phyloP scores from a whole-genome alignment of 768 basidiomycete genomes.

The Termitomyces eurrhizus region DNA sequence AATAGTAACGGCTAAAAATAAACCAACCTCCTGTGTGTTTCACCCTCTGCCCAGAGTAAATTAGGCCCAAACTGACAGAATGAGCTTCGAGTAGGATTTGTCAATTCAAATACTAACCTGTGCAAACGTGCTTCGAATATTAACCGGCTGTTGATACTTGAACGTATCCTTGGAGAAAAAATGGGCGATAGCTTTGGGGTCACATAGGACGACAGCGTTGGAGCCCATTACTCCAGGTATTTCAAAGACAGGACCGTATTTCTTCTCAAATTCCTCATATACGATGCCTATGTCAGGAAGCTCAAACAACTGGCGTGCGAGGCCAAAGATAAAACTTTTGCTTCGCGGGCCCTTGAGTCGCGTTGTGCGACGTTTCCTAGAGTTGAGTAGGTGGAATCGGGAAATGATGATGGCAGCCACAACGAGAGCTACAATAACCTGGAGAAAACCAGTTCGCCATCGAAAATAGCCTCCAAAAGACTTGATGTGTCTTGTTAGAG shows the following conservation, averaged over 20 bases:
- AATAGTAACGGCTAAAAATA: slow-evolving; percentile 2
- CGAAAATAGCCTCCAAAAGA: neutral
- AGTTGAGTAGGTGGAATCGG: neutral
- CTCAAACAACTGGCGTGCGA: slow-evolving; percentile 6
- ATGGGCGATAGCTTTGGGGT: slow-evolving; percentile 23
- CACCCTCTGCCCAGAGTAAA: slow-evolving; percentile 37
- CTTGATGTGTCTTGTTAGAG: neutral
- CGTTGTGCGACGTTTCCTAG: slow-evolving; percentile 1
- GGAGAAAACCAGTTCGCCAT: neutral
- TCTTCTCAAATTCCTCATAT: slow-evolving; percentile 21
- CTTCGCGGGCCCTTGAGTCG: slow-evolving; percentile 9
- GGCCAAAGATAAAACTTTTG: slow-evolving; percentile 9
- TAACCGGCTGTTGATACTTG: slow-evolving; percentile 20
- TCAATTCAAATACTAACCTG: neutral
- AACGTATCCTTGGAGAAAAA: slow-evolving; percentile 24
- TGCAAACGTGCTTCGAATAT: slow-evolving; percentile 21
- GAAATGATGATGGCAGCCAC: slow-evolving; percentile 3
- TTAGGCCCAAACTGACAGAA: slow-evolving; percentile 27
- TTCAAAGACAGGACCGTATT: slow-evolving; percentile 23
- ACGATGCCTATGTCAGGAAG: slow-evolving; percentile 14
- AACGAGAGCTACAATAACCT: neutral
- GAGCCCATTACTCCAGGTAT: slow-evolving; percentile 17
- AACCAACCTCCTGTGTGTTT: slow-evolving; percentile 34
- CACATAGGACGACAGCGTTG: slow-evolving; percentile 21
- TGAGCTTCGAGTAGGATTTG: neutral